Percentiles rank a stretch among this genome's conserved stretches.
phyloP scores from a whole-genome alignment of 140 eudicot species.

The Flaveria floridana region DNA sequence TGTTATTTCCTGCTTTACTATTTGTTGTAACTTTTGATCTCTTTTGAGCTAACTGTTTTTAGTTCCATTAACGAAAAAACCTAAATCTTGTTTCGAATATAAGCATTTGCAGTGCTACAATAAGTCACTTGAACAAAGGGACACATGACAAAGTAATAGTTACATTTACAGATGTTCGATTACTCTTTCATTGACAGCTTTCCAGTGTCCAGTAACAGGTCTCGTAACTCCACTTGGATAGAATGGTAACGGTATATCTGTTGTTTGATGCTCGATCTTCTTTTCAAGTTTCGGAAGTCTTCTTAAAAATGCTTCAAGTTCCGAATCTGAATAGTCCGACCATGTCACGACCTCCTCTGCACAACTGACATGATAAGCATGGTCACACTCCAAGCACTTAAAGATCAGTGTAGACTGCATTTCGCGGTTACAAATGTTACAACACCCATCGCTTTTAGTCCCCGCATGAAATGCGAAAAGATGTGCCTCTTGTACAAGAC shows the following conservation, averaged over 20 bases:
- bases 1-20: too few species aligned
- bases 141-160: not conserved
- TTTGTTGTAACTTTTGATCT: too few species aligned
- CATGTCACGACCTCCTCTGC: not conserved
- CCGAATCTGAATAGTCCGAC: not conserved
- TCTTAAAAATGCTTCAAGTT: not conserved
- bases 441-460: not conserved
- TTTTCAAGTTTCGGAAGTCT: not conserved
- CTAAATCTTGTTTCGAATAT: not conserved
- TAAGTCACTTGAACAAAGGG: not conserved
- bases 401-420: not conserved
- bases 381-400: not conserved
- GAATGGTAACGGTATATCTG: not conserved
- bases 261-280: not conserved
- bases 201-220: not conserved
- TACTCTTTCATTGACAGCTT: not conserved
- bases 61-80: too few species aligned
- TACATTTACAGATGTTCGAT: not conserved
- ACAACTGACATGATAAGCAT: not conserved
- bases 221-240: constrained; percentile 4
- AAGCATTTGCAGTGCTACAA: not conserved
- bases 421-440: not conserved
- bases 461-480: not conserved
- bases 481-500: not conserved
- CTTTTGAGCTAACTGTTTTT: too few species aligned